phyloP scores from a whole-genome alignment of 331 rosid genomes.

The Arachis monticola region DNA sequence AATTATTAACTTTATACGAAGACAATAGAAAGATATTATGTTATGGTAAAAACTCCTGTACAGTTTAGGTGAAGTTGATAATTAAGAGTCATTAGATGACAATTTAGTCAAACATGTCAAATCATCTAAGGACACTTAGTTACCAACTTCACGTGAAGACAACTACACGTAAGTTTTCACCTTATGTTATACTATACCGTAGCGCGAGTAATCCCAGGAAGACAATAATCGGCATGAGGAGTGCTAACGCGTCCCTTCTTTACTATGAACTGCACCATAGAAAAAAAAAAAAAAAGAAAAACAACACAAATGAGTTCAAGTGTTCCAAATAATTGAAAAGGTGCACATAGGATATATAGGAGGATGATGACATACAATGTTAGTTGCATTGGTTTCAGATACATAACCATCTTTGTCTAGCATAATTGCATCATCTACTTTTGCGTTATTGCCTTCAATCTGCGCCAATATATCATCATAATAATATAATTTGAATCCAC shows the following conservation, averaged over 20 bases:
- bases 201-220: constrained; percentile 85
- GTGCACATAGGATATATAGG: neutral
- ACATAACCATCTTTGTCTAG: constrained; percentile 87
- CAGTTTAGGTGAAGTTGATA: no score
- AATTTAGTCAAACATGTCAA: no score
- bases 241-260: constrained; percentile 76
- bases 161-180: no score
- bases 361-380: constrained; percentile 64
- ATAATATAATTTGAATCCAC: neutral
- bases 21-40: no score
- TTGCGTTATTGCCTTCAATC: constrained; percentile 89
- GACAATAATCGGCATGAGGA: constrained; percentile 90
- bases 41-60: no score
- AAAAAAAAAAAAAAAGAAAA: neutral
- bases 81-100: no score
- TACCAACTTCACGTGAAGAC: no score
- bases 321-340: constrained; percentile 13
- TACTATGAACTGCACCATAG: constrained; percentile 65
- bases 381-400: constrained; percentile 89
- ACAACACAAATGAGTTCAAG: constrained; percentile 9
- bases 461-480: constrained; percentile 34
- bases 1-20: no score
- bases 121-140: no score
- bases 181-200: no score
- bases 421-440: constrained; percentile 84